Evolutionary conservation across 768 basidiomycete species (phyloP), one percentile per base, ranked within the genome.

Genomic region (Termitomyces sp.): DNA sequence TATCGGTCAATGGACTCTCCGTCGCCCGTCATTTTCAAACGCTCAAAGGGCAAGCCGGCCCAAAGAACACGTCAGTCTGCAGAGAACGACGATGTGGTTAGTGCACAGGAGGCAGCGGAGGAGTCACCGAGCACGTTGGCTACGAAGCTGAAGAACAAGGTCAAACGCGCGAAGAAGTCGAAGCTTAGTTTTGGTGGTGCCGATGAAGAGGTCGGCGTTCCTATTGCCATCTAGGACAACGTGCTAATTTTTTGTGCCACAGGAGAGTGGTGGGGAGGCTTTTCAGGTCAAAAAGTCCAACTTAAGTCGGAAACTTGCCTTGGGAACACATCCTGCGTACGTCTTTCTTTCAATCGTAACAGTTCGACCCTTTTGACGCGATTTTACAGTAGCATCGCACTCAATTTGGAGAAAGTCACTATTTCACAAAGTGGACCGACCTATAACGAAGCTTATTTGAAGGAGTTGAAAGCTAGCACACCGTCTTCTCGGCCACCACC

Each of bases 271-370:
- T 43, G 84, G 80, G 8, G 87, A 91, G 60, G 77, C 81, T 0
- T 93, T 94, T 70, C 80, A 89, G 76, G 76, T 94, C 17, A 94
- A 92, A 71, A 94, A 92, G 74, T 92, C 90, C 2, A 87, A 72
- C 57, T 76, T 94, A 48, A 93, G 91, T 67, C 77, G 78, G 63
- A 90, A 88, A 65, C 69, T 91, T 63, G 69, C 83, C 2, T 72
- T 89, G 46, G 83, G 83, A 14, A 81, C 77, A 51, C 81, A 82
- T 71, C 78, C 86, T 56, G 76, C 83, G 83, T 86, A 59, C 57
- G 74, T 73, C 60, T 64, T 36, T 17, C 8, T 36, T 43, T 51
- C 53, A 43, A 40, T 62, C 38, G 12, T 58, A 48, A 40, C 20
- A 50, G 66, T 56, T 58, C 45, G 52, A 60, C 40, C 15, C 15